Conservation (phyloP, 2,329 filamentous ascomycete species). For the Fusarium nurragi region DNA sequence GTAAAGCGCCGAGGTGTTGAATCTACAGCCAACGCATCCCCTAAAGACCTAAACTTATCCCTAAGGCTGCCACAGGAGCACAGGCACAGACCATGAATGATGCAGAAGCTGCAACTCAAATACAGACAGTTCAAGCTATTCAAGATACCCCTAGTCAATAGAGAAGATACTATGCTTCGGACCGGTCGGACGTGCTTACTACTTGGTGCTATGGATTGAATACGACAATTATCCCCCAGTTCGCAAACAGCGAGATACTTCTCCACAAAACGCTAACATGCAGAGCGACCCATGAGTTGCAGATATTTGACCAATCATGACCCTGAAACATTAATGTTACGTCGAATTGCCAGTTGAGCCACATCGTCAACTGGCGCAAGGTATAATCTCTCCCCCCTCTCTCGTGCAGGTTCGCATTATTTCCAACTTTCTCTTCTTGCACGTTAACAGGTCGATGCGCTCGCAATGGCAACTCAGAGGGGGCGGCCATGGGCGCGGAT, state of each 20-base stretch:
- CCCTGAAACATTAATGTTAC: slow-evolving; percentile 19
- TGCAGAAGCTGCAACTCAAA: too few relatives aligned
- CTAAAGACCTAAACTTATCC: too few relatives aligned
- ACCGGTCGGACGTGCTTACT: too few relatives aligned
- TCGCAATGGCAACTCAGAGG: slow-evolving; percentile 47
- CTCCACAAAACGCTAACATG: slow-evolving; percentile 28
- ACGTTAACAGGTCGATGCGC: slow-evolving; percentile 44
- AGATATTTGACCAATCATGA: slow-evolving; percentile 33
- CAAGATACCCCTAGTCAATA: too few relatives aligned
- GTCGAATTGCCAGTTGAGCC: slow-evolving; percentile 26
- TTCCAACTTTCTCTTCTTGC: slow-evolving; percentile 4
- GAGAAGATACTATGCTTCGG: too few relatives aligned
- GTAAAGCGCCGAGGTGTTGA: background rate
- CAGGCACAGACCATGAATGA: too few relatives aligned
- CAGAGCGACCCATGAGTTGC: background rate
- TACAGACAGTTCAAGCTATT: too few relatives aligned
- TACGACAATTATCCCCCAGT: background rate
- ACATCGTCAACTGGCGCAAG: slow-evolving; percentile 34
- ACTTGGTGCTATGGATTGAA: background rate
- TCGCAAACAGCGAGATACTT: slow-evolving; percentile 16
- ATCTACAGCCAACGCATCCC: too few relatives aligned
- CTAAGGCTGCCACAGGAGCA: too few relatives aligned
- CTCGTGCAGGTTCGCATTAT: slow-evolving; percentile 16
- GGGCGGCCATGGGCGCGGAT: slow-evolving; percentile 48
- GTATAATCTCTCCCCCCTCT: slow-evolving; percentile 12